Base-by-base conservation (phyloP, 192 early-diverging fungal species). In the Backusella morwellensis region DNA sequence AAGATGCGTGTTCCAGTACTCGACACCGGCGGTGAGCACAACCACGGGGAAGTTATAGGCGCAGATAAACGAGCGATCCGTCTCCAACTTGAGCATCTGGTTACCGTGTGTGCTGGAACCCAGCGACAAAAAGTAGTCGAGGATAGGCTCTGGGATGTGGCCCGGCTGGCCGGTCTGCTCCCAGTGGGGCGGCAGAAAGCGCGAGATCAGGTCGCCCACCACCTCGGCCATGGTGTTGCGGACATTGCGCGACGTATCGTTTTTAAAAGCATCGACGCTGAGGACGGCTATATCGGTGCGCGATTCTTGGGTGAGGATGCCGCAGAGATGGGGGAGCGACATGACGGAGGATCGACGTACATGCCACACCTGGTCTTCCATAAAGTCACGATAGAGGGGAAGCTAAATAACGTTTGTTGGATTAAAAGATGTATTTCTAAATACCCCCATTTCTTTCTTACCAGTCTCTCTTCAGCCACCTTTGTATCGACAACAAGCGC, bases 1-100 rank as follows among this genome's bases (percentile, higher is more conserved):
- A 34, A 90, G 80, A 59, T 87, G 72, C 15, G 76, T 66, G 23
- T 90, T 86, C 89, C 89, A 90, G 56, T 85, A 83, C 19, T 80
- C 81, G 19, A 69, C 78, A 35, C 89, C 89, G 66, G 86, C 83
- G 34, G 89, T 88, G 67, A 90, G 74, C 41, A 88, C 78, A 23
- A 87, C 86, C 40, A 85, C 89, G 35, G 89, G 89, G 73, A 90
- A 90, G 68, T 87, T 90, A 68, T 83, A 88, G 34, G 89, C 86
- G 70, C 89, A 90, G 44, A 87, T 84, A 29, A 82, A 75, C 0
- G 86, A 80, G 9, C 85, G 80, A 66, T 90, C 87, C 6, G 84
- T 82, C 40, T 90, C 89, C 17, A 83, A 75, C 47, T 84, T 81
- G 36, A 84, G 69, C 59, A 82, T 77, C 8, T 87, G 85, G 7